Evolutionary conservation across 176 grass and related monocot genomes (phyloP).

Genomic region (Cenchrus fungigraminus): DNA sequence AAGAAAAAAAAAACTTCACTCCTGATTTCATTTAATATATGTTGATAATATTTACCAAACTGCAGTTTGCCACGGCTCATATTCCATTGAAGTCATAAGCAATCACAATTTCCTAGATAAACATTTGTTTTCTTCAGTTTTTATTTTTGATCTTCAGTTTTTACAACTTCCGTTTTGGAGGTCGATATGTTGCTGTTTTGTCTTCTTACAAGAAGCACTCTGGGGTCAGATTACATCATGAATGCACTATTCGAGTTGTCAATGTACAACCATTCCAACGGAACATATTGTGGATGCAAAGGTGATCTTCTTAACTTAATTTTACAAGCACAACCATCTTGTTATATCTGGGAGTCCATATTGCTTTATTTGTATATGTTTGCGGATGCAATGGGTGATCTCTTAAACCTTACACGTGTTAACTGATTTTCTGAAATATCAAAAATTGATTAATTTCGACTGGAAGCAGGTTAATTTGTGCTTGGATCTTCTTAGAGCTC

Average conservation of each 20-base stretch:
- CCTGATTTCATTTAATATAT: too few relatives aligned
- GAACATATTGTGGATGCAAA: conserved; percentile 15
- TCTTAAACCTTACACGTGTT: too few relatives aligned
- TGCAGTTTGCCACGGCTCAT: background rate
- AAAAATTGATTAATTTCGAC: background rate
- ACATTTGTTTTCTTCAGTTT: background rate
- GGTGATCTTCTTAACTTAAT: background rate
- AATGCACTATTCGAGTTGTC: conserved; percentile 31
- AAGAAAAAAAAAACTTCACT: too few relatives aligned
- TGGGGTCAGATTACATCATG: background rate
- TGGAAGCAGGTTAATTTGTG: background rate
- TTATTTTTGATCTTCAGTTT: too few relatives aligned
- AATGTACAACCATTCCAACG: conserved; percentile 40
- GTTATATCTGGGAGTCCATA: background rate
- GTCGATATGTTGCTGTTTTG: conserved; percentile 3
- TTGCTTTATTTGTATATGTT: too few relatives aligned
- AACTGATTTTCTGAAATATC: too few relatives aligned
- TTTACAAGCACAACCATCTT: background rate
- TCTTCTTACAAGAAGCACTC: background rate
- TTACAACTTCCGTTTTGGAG: too few relatives aligned
- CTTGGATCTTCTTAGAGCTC: too few relatives aligned
- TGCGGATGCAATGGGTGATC: too few relatives aligned
- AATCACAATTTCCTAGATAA: background rate
- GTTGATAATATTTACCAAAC: background rate
- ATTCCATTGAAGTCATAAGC: background rate